These are phyloP conservation scores for Erodium trifolium DNA, from an alignment of 441 rosid species.

Conservation along the genomic window DNA sequence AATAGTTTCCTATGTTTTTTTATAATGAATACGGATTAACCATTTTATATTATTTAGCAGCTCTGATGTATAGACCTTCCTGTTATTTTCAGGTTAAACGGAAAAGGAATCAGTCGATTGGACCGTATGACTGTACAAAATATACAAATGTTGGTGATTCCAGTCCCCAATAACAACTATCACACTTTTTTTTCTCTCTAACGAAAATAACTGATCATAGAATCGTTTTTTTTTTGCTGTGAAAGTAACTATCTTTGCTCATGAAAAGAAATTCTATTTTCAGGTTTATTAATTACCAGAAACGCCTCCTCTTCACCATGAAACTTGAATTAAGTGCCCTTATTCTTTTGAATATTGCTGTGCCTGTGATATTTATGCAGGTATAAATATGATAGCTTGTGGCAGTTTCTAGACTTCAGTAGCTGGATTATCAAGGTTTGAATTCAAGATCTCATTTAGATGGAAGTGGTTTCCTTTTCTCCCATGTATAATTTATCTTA, in stretches of 20 bases:
- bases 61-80: constrained; percentile 6
- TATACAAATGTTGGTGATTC: constrained; percentile 37
- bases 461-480: too few relatives aligned
- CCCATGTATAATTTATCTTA: too few relatives aligned
- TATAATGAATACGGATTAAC: background rate
- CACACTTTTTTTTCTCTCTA: background rate
- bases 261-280: background rate
- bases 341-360: too few relatives aligned
- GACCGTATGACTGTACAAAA: constrained; percentile 94
- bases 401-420: background rate
- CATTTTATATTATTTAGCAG: background rate
- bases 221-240: constrained; percentile 3
- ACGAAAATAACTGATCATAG: background rate
- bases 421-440: too few relatives aligned
- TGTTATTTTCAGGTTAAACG: constrained; percentile 51
- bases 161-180: constrained; percentile 24
- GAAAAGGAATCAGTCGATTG: constrained; percentile 62
- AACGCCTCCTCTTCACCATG: background rate
- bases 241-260: background rate
- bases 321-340: background rate
- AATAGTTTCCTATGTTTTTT: background rate
- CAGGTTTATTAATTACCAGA: background rate
- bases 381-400: background rate
- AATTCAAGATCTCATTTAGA: too few relatives aligned
- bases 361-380: background rate